Percentiles rank a stretch among this genome's conserved stretches.
Conservation (phyloP, 2,329 filamentous ascomycete species). For the Fusarium palustre region DNA sequence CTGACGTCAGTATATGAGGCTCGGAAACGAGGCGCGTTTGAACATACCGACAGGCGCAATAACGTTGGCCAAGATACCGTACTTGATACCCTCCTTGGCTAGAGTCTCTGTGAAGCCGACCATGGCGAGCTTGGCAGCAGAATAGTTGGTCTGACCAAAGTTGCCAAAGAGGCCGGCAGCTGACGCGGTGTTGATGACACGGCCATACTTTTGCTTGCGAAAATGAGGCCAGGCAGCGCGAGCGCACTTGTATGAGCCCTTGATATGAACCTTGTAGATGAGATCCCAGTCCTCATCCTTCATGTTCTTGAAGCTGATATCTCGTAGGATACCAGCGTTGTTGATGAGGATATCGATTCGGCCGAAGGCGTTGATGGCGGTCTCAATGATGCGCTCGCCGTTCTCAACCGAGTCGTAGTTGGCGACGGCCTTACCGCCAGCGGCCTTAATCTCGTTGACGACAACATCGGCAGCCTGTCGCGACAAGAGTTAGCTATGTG, state of each 20-base stretch:
- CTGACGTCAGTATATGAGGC: slow-evolving; percentile 25
- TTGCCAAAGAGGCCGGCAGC: slow-evolving; percentile 94
- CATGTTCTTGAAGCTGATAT: slow-evolving; percentile 99
- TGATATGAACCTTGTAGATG: slow-evolving; percentile 91
- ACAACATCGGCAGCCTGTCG: slow-evolving; percentile 82
- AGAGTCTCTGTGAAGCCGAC: slow-evolving; percentile 98
- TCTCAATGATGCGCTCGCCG: slow-evolving; percentile 94
- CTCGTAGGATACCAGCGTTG: slow-evolving; percentile 95
- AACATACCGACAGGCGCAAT: slow-evolving; percentile 84
- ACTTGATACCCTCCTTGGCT: slow-evolving; percentile 96
- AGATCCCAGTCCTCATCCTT: slow-evolving; percentile 97
- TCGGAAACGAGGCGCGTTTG: background rate
- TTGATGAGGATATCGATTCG: slow-evolving; percentile 96
- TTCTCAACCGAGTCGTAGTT: slow-evolving; percentile 97
- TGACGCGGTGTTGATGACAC: slow-evolving; percentile 97
- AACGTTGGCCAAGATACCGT: slow-evolving; percentile 96
- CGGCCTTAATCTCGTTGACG: slow-evolving; percentile 84
- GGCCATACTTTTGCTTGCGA: slow-evolving; percentile 97
- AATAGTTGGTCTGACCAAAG: slow-evolving; percentile 97
- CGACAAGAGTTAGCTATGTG: slow-evolving; percentile 40
- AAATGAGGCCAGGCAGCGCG: slow-evolving; percentile 97
- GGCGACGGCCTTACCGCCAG: slow-evolving; percentile 94
- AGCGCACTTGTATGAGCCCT: slow-evolving; percentile 94
- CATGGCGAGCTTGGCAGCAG: slow-evolving; percentile 93
- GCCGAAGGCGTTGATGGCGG: slow-evolving; percentile 82